A percentile compares a stretch with the other conserved stretches of the same genome.
Evolutionary conservation across 495 filamentous ascomycete genomes (phyloP).

Genomic region (Pyronema omphalodes): DNA sequence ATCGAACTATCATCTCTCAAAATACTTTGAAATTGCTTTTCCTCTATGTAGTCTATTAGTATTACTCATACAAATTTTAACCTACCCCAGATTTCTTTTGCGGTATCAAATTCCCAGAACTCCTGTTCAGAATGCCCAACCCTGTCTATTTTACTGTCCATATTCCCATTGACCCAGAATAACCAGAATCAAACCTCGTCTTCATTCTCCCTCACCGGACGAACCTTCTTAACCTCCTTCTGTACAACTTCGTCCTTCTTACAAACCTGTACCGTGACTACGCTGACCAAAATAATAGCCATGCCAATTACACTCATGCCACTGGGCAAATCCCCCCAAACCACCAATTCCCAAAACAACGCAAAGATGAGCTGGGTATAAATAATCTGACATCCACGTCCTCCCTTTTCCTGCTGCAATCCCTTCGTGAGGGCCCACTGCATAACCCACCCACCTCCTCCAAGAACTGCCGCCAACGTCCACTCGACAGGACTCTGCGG

Average conservation of each 20-base stretch:
- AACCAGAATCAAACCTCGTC: too few relatives aligned
- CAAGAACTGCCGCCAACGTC: constrained; percentile 27
- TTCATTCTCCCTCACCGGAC: not conserved
- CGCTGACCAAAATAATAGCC: constrained; percentile 10
- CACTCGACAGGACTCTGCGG: constrained; percentile 48
- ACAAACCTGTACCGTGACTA: constrained; percentile 8
- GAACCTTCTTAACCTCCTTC: not conserved
- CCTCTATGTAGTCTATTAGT: too few relatives aligned
- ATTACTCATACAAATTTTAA: too few relatives aligned
- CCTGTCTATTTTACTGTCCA: too few relatives aligned
- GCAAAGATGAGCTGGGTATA: constrained; percentile 20
- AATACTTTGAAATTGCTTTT: too few relatives aligned
- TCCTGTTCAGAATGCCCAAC: too few relatives aligned
- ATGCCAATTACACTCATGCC: constrained; percentile 5
- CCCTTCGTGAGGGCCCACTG: constrained; percentile 72
- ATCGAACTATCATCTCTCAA: too few relatives aligned
- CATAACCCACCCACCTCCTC: constrained; percentile 26
- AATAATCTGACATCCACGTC: constrained; percentile 27
- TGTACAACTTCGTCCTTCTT: constrained; percentile 1
- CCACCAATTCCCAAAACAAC: constrained; percentile 14
- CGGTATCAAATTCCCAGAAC: too few relatives aligned
- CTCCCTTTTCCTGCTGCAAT: constrained; percentile 43
- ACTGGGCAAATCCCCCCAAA: constrained; percentile 14
- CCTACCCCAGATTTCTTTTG: too few relatives aligned
- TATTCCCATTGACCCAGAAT: too few relatives aligned